Base-by-base conservation (phyloP, 441 rosid genomes). In the Viola pubescens region DNA sequence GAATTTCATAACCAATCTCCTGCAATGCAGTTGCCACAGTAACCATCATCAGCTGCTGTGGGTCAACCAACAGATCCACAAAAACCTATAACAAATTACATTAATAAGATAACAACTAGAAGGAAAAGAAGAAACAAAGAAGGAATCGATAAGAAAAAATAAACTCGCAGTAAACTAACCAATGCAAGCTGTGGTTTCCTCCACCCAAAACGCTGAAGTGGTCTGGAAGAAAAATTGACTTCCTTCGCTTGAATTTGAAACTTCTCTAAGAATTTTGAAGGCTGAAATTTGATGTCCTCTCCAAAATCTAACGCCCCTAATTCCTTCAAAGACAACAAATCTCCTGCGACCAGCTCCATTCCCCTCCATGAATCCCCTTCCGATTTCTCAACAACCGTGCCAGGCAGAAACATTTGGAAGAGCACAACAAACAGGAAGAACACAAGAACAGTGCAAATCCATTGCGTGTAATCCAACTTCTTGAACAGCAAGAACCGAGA, bases 101-200 rank as follows among this genome's bases (percentile, higher is more conserved):
- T n/a, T 13, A 59, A 54, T 39, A 8, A 57, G 61, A 60, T 61
- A 58, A 48, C 58, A 37, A 38, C 10, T 6, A 14, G 41, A 13
- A 9, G 4, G 7, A 38, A 49, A 56, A 38, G 1, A 7, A 62
- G 50, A 45, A 4, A 48, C 11, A 7, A 9, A 39, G n/a, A 34
- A 16, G 8, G 5, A 39, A 7, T 16, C 41, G 46, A 46, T 37
- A 8, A 5, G 61, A 7, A 13, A 41, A 14, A 8, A 6, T 42
- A 42, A 12, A 13, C 13, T 37, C 12, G 14, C 47, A 7, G 26
- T 52, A 8, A n/a, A 80, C 95, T 65, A 44, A 94, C 99, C 94
- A 90, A 64, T 11, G 97, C 99, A 43, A 94, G 86, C 82, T 78
- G 88, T 0, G 98, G 98, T 63, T 83, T 84, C 68, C 87, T 76